Percentiles rank a stretch among this genome's conserved stretches.
phyloP scores from a whole-genome alignment of 768 basidiomycete species.

The Clathrus columnatus region DNA sequence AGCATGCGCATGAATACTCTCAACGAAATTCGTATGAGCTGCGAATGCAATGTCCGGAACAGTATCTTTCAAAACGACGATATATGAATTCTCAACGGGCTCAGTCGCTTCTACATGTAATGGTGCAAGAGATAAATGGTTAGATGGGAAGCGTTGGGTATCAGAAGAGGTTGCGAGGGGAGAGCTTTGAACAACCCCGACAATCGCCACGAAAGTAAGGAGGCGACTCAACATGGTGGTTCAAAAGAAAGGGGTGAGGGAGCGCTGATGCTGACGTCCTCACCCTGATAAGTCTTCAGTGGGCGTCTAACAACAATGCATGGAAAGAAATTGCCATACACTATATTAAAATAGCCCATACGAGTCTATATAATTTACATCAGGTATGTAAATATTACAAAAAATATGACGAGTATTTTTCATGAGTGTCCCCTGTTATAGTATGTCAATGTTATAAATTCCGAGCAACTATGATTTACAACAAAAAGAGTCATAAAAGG shows the following conservation, averaged over 20 bases:
- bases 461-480: too few relatives aligned
- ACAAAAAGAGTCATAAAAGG: too few relatives aligned
- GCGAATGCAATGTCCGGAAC: conserved; percentile 46
- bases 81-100: conserved; percentile 85
- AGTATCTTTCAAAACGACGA: conserved; percentile 78
- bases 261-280: conserved; percentile 11
- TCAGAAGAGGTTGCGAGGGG: conserved; percentile 11
- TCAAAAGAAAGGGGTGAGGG: conserved; percentile 9
- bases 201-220: conserved; percentile 13
- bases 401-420: too few relatives aligned
- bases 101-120: conserved; percentile 39
- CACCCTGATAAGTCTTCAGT: conserved; percentile 7
- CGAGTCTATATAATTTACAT: too few relatives aligned
- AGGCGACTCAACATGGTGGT: conserved; percentile 12
- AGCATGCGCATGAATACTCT: conserved; percentile 47
- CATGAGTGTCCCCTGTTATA: too few relatives aligned
- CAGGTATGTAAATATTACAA: too few relatives aligned
- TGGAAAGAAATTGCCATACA: too few relatives aligned
- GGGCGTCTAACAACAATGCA: conserved; percentile 8
- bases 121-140: conserved; percentile 8
- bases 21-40: conserved; percentile 75
- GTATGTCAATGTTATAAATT: too few relatives aligned
- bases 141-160: neutral
- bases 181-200: conserved; percentile 10
- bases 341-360: too few relatives aligned